A percentile compares a stretch with the other conserved stretches of the same genome.
These are phyloP conservation scores for Trametes polyzona DNA, from an alignment of 1,284 basidiomycete genomes.

Conservation along the genomic window DNA sequence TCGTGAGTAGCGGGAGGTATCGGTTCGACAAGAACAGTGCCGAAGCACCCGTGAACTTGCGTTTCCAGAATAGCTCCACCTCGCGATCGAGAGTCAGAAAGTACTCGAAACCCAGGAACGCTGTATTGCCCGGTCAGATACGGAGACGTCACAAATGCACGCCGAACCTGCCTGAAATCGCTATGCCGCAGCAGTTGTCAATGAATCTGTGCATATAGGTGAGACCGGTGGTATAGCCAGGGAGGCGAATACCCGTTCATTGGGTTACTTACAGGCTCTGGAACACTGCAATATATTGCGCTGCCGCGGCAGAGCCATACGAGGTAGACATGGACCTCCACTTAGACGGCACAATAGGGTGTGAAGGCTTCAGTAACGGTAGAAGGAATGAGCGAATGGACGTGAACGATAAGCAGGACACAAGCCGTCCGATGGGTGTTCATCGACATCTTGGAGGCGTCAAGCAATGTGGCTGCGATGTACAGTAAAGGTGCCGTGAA, in stretches of 20 bases:
- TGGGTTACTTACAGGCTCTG: not conserved
- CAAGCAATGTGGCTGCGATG: too few species aligned
- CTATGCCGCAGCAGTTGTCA: not conserved
- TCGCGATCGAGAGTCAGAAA: not conserved
- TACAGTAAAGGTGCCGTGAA: too few species aligned
- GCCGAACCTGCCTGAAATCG: not conserved
- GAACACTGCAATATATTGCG: not conserved
- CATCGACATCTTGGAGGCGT: too few species aligned
- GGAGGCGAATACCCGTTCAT: not conserved
- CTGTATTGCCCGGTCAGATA: not conserved
- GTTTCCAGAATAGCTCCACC: not conserved
- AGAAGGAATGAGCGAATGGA: too few species aligned
- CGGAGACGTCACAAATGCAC: too few species aligned
- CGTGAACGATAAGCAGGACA: too few species aligned
- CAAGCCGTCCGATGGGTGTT: too few species aligned
- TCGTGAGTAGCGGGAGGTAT: not conserved
- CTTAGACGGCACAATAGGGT: not conserved
- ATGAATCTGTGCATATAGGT: not conserved
- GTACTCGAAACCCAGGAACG: constrained; percentile 1
- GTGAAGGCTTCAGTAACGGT: not conserved
- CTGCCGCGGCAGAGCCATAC: too few species aligned
- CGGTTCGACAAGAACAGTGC: not conserved
- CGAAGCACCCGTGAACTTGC: not conserved
- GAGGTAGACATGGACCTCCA: not conserved
- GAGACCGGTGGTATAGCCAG: not conserved